Percentiles rank a stretch among this genome's conserved stretches.
phyloP scores from a whole-genome alignment of 129 eudicot genomes.

The Gnaphalium uliginosum region DNA sequence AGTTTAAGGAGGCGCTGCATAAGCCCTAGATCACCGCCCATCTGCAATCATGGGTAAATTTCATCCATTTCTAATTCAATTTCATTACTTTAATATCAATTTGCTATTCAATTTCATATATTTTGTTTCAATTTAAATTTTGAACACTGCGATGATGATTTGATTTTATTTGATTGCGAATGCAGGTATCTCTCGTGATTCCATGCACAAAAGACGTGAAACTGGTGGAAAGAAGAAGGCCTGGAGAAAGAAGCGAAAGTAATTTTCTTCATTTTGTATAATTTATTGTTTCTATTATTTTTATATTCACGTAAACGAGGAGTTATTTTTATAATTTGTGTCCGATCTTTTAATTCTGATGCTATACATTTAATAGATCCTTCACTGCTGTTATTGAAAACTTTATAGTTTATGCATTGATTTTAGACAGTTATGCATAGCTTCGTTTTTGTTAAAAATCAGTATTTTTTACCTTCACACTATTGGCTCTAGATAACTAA shows the following conservation, averaged over 20 bases:
- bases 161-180: background rate
- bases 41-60: slow-evolving; percentile 36
- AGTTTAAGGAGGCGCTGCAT: background rate
- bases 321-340: background rate
- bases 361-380: too few species aligned
- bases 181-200: slow-evolving; percentile 85
- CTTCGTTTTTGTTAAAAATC: too few species aligned
- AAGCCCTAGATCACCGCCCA: slow-evolving; percentile 21
- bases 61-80: background rate
- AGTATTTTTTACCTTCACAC: too few species aligned
- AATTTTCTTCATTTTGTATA: background rate
- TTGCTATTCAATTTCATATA: background rate
- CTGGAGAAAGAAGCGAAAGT: slow-evolving; percentile 98
- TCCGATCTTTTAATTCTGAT: background rate
- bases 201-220: slow-evolving; percentile 94
- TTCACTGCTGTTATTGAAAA: too few species aligned
- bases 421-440: too few species aligned
- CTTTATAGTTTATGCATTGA: too few species aligned
- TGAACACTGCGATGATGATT: background rate
- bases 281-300: background rate
- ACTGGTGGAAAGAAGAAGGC: slow-evolving; percentile 98
- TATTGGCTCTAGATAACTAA: too few species aligned
- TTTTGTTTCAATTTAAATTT: background rate
- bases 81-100: background rate
- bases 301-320: background rate